Conservation (phyloP, 139 green algal genomes). For the Chlamydomonas asymmetrica region DNA sequence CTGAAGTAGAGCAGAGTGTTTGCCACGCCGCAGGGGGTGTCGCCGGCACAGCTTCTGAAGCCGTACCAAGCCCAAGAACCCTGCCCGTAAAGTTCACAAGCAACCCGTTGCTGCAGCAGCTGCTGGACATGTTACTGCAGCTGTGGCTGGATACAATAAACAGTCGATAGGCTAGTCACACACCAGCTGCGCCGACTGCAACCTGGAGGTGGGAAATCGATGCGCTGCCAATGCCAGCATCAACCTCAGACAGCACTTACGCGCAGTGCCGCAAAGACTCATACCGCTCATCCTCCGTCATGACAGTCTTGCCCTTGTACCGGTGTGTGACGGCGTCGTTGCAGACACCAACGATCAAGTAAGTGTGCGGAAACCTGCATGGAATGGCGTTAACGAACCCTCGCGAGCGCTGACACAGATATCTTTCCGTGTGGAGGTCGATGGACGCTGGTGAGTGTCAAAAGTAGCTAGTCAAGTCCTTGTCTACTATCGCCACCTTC, state of each 20-base stretch:
- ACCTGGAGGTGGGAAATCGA: neutral
- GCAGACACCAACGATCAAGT: constrained; percentile 85
- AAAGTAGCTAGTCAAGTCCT: too few relatives aligned
- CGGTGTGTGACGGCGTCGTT: constrained; percentile 77
- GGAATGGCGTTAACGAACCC: neutral
- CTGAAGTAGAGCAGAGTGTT: too few relatives aligned
- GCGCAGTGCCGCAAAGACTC: constrained; percentile 87
- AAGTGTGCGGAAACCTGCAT: constrained; percentile 79
- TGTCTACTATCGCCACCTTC: too few relatives aligned
- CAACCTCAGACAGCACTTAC: constrained; percentile 22
- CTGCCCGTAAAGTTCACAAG: too few relatives aligned
- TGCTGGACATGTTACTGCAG: neutral
- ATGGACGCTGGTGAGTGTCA: too few relatives aligned
- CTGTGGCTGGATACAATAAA: neutral
- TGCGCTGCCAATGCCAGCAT: neutral
- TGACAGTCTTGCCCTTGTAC: constrained; percentile 91
- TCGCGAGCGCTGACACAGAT: neutral
- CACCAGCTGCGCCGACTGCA: too few relatives aligned
- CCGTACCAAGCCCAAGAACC: too few relatives aligned
- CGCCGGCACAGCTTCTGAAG: too few relatives aligned
- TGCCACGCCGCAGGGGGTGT: too few relatives aligned
- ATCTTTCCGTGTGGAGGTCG: too few relatives aligned
- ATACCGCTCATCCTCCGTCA: constrained; percentile 85
- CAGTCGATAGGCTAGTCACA: neutral
- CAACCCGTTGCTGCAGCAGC: neutral